A percentile compares a stretch with the other conserved stretches of the same genome.
These are phyloP conservation scores for Heliosperma pusillum DNA, from an alignment of 148 eudicot genomes.

Conservation along the genomic window DNA sequence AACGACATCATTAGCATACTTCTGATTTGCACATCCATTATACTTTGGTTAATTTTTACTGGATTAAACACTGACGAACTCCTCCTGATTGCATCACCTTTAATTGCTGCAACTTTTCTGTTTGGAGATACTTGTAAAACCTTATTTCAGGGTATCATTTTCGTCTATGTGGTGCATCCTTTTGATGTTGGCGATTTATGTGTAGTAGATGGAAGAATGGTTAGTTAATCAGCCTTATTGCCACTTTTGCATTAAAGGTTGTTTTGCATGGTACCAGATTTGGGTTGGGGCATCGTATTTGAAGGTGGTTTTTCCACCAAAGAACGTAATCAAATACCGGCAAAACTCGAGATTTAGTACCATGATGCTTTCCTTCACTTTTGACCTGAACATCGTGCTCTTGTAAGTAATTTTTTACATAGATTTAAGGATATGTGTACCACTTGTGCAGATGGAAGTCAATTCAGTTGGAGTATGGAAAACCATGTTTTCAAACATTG, in stretches of 20 bases:
- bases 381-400: background rate
- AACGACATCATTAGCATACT: conserved; percentile 40
- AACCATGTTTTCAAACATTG: conserved; percentile 10
- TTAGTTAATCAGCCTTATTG: background rate
- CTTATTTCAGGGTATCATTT: conserved; percentile 48
- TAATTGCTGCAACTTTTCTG: conserved; percentile 43
- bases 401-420: background rate
- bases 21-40: conserved; percentile 26
- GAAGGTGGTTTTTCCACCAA: background rate
- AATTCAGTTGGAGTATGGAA: conserved; percentile 21
- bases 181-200: conserved; percentile 56
- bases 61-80: conserved; percentile 36
- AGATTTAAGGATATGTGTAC: background rate
- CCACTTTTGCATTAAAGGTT: background rate
- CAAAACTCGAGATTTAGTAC: background rate
- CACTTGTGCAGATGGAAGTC: conserved; percentile 14
- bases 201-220: conserved; percentile 34
- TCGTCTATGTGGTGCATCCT: conserved; percentile 47
- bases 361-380: background rate
- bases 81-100: conserved; percentile 38
- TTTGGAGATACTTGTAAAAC: conserved; percentile 50
- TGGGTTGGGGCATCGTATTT: background rate
- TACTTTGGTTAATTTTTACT: conserved; percentile 45
- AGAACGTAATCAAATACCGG: background rate
- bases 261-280: background rate